Conservation (phyloP, 2,329 filamentous ascomycete species). For the Aaosphaeria arxii region DNA sequence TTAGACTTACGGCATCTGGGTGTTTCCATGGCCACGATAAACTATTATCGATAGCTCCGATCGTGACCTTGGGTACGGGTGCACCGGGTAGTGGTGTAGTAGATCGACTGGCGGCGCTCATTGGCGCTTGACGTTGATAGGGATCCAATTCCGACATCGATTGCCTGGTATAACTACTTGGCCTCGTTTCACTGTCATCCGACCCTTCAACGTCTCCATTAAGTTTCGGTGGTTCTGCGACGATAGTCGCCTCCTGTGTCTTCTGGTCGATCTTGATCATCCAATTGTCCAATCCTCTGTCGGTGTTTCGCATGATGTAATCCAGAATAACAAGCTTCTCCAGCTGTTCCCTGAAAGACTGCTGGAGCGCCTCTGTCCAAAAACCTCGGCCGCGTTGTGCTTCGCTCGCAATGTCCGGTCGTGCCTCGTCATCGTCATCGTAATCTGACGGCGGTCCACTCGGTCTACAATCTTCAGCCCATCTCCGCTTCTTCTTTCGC, state of each 20-base stretch:
- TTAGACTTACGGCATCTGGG: constrained; percentile 70
- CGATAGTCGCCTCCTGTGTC: constrained; percentile 77
- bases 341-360: constrained; percentile 89
- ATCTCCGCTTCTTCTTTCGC: constrained; percentile 62
- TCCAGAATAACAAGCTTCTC: constrained; percentile 97
- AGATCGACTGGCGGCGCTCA: constrained; percentile 67
- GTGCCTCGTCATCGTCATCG: constrained; percentile 50
- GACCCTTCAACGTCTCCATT: constrained; percentile 43
- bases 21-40: constrained; percentile 99
- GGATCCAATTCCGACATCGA: constrained; percentile 59
- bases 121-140: constrained; percentile 77
- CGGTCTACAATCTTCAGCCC: constrained; percentile 81
- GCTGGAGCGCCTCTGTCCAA: constrained; percentile 86
- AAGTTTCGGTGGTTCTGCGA: constrained; percentile 75
- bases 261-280: constrained; percentile 97
- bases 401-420: constrained; percentile 31
- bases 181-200: constrained; percentile 37
- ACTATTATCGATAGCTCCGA: constrained; percentile 97
- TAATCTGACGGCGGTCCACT: constrained; percentile 57
- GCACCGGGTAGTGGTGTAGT: constrained; percentile 53
- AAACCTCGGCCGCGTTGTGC: constrained; percentile 57
- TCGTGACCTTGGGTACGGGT: constrained; percentile 60
- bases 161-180: constrained; percentile 57
- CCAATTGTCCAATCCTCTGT: constrained; percentile 96
- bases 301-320: constrained; percentile 99